These are phyloP conservation scores for Leishmania gerbilli DNA, from an alignment of 208 protist genomes.

Conservation along the genomic window DNA sequence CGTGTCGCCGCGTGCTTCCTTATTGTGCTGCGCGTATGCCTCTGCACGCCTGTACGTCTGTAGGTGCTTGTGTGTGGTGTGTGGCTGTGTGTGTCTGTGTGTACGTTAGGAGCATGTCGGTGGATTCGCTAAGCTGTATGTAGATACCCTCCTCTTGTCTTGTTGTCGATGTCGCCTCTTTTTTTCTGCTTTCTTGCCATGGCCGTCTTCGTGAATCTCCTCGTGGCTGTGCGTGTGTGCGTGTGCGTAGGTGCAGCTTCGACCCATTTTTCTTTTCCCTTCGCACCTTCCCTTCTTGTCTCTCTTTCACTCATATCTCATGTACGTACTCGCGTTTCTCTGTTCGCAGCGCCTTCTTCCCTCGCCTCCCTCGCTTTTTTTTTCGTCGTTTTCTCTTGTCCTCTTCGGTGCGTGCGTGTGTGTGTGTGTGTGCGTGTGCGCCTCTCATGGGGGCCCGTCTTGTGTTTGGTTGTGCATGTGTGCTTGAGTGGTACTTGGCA, in stretches of 20 bases:
- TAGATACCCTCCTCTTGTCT: not conserved
- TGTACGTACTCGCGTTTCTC: not conserved
- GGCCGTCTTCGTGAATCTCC: not conserved
- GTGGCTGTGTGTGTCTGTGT: conserved; percentile 1
- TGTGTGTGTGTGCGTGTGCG: not conserved
- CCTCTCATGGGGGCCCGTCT: not conserved
- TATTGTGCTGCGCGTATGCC: not conserved
- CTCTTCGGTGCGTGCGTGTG: not conserved
- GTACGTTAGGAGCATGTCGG: not conserved
- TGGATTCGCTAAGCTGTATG: not conserved
- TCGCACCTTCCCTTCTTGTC: not conserved
- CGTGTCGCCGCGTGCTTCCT: not conserved
- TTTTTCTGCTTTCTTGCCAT: not conserved
- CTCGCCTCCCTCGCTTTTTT: not conserved
- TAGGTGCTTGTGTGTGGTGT: too few species aligned
- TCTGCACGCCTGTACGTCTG: not conserved
- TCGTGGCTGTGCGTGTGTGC: not conserved
- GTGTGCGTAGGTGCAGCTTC: not conserved
- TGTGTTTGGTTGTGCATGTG: not conserved
- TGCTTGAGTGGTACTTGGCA: not conserved
- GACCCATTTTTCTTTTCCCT: not conserved
- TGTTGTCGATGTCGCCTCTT: not conserved
- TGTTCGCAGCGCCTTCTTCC: not conserved
- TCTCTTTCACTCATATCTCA: not conserved
- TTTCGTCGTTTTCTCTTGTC: not conserved